Base-by-base conservation (phyloP, 2,329 filamentous ascomycete genomes). In the Microdochium trichocladiopsis region DNA sequence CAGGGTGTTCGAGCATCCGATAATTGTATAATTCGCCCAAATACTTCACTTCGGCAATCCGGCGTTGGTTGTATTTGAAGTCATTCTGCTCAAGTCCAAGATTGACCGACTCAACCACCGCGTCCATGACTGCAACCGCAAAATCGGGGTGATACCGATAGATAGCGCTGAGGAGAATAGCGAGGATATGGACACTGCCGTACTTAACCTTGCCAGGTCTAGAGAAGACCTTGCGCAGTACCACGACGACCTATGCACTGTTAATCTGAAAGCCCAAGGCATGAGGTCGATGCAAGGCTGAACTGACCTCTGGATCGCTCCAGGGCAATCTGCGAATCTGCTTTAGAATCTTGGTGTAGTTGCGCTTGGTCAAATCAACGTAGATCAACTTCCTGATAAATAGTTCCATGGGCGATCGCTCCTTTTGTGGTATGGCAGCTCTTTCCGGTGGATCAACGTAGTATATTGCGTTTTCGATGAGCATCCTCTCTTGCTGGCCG, bases 151-250 rank as follows among this genome's bases (percentile, higher is more conserved):
- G 94, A 61, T 97, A 95, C 14, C 92, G 86, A 65, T 95, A 92
- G 43, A 99, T 77, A 1, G 91, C 90, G 55, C 90, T 89, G 37
- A 95, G 81, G 24, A 97, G 82, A 53, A 96, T 93, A 2, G 92
- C 91, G 50, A 99, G 80, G 50, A 97, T 82, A 67, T 97, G 90
- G 58, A 99, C 90, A 64, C 95, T 97, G 63, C 92, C 92, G 70
- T 95, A 99, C 69, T 96, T 96, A 70, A 99, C 90, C 72, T 96
- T 97, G 48, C 89, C 90, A 12, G 95, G 94, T 66, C 96, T 96
- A 50, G 91, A 90, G 66, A 97, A 99, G 45, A 96, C 86, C 67
- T 95, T 96, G 64, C 91, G 87, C 23, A 96, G 72, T 49, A 92
- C 84, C 25, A 78, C 74, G 37, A 93, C 87, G 23, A 94, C 86